Evolutionary conservation across 108 stramenopile species (phyloP).

Genomic region (Epipyxis sp.): DNA sequence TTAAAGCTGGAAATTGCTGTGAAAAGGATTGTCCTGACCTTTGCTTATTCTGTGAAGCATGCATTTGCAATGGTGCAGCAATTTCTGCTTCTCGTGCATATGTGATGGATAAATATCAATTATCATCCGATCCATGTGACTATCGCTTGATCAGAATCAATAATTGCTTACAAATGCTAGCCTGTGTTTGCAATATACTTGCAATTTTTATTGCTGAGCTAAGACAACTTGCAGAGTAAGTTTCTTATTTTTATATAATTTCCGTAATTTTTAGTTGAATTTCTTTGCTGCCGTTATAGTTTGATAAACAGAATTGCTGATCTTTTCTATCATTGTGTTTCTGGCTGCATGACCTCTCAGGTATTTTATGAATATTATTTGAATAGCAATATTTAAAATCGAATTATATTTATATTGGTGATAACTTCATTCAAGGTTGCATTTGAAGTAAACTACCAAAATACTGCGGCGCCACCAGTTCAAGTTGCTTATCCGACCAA

Average conservation of each 20-base stretch:
- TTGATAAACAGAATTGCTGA: conserved; percentile 37
- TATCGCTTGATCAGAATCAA: conserved; percentile 50
- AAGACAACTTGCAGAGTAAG: conserved; percentile 21
- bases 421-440: not conserved
- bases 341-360: conserved; percentile 47
- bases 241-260: not conserved
- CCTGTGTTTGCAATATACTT: conserved; percentile 35
- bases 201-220: conserved; percentile 31
- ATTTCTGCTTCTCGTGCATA: conserved; percentile 37
- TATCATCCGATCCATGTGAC: conserved; percentile 41
- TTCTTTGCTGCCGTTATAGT: not conserved
- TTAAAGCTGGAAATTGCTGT: conserved; percentile 11
- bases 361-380: not conserved
- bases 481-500: no score
- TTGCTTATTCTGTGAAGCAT: conserved; percentile 38
- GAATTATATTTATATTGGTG: not conserved
- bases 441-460: conserved; percentile 1
- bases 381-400: not conserved
- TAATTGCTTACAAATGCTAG: conserved; percentile 44
- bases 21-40: conserved; percentile 5
- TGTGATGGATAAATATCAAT: conserved; percentile 36
- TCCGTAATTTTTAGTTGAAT: not conserved
- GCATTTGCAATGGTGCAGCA: conserved; percentile 32
- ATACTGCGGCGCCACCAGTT: no score
- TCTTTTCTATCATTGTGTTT: conserved; percentile 31